Evolutionary conservation across 2,329 filamentous ascomycete species (phyloP), one percentile per base, ranked within the genome.

Genomic region (Didymella glomerata): DNA sequence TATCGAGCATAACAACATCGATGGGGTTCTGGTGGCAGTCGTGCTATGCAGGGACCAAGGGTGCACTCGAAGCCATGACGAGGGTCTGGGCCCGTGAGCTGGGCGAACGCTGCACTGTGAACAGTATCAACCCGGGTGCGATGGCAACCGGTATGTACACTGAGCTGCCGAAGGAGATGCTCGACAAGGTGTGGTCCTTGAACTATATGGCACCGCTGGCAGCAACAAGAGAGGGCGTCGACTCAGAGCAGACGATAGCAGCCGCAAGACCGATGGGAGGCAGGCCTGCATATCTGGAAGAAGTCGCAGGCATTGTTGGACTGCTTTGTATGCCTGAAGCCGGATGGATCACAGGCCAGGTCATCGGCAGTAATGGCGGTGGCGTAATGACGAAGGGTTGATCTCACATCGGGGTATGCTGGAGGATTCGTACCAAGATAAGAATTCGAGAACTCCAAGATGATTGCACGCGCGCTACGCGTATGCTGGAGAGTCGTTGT

Each of bases 361-460:
- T 92, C 24, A 85, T 93, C 4, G 90, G 87, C 77, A 88, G 89
- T 5, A 93, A 93, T 71, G 90, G 90, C 0, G 90, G 90, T 2
- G 86, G 91, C 83, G 83, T 82, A 60, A 85, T 88, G 77, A 81
- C 57, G 8, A 64, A 61, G 47, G 49, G 57, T 6, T 56, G 46
- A 48, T 25, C 27, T 2, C 2, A 16, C 4, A 14, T 24, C 22
- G 22, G 11, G 14, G 13, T 5, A 16, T 16, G 13, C 13, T 16
- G 16, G 1, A 14, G 30, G 2, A 14, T 32, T 13, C 14, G 30
- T 13, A 14, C 30, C 30, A 16, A 16, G 13, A 32, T 6, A 32
- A 16, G 13, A 5, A 10, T 13, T 40, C 3, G 9, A 22, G 2
- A 10, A 22, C 10, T 40, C 9, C 10, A 8, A 40, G 18, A 40